These are phyloP conservation scores for Trifolium dubium DNA, from an alignment of 306 rosid genomes.

Conservation along the genomic window DNA sequence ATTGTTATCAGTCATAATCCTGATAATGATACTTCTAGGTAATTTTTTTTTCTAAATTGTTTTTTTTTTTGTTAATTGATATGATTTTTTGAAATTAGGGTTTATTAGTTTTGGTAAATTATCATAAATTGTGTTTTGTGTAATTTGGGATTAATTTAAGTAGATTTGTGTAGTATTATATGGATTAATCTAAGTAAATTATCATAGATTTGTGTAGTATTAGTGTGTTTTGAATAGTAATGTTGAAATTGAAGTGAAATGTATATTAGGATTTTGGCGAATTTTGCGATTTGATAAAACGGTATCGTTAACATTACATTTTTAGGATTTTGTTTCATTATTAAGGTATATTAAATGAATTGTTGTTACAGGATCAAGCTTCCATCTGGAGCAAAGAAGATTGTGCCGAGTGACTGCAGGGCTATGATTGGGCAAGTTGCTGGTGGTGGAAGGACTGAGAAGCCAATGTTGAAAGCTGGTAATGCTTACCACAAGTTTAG, in stretches of 20 bases:
- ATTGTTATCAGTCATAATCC: constrained; percentile 82
- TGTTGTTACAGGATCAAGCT: constrained; percentile 68
- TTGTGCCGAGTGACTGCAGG: constrained; percentile 74
- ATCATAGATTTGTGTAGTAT: background rate
- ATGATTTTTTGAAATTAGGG: background rate
- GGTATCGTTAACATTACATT: no score
- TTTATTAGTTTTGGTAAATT: background rate
- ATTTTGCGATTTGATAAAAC: no score
- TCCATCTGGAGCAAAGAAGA: constrained; percentile 83
- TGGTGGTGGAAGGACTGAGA: constrained; percentile 57
- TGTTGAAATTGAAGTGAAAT: background rate
- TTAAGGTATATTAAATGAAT: no score
- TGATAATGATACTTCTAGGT: constrained; percentile 77
- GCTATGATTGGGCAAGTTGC: constrained; percentile 68
- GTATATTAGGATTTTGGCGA: no score
- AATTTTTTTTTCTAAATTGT: background rate
- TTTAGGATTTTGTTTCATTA: background rate
- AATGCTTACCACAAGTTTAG: constrained; percentile 56
- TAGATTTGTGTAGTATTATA: background rate
- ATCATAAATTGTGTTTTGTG: background rate
- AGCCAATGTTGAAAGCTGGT: constrained; percentile 55
- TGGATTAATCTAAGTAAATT: no score
- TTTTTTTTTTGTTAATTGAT: no score
- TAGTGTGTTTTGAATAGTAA: background rate
- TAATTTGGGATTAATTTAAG: no score